Base-by-base conservation (phyloP, 495 filamentous ascomycete genomes). In the Parachaetomium inaequale region DNA sequence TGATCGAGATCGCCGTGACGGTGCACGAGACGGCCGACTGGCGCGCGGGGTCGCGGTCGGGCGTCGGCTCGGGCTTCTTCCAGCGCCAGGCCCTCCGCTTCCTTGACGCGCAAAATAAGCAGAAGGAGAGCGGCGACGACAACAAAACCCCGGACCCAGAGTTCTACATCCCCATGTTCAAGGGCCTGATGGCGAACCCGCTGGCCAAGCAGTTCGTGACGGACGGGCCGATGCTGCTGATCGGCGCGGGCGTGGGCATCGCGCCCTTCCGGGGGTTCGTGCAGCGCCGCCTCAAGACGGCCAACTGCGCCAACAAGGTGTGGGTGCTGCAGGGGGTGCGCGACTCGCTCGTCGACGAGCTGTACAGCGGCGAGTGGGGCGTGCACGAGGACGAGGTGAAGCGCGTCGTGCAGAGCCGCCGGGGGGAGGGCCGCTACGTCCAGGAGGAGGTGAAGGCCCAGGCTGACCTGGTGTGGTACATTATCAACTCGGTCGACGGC, bases 291-390 rank as follows among this genome's bases (percentile, higher is more conserved):
- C 82, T 98, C 56, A 89, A 91, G 80, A 96, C 91, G 54, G 94
- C 95, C 61, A 98, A 95, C 76, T 97, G 94, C 73, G 93, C 92
- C 51, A 98, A 98, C 79, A 98, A 98, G 76, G 94, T 98, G 66
- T 98, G 94, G 94, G 93, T 98, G 52, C 84, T 98, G 45, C 94
- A 98, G 75, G 94, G 94, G n/a, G 84, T 98, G 31, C 88, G 94
- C 3, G 94, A 98, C 74, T 89, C 88, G 14, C 80, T 93, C 1
- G 83, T 98, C 28, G 94, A 98, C 67, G 94, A 98, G 78, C 81
- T 98, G 14, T 98, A 98, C 77, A 88, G 85, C 43, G 94, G 94
- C 62, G 94, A 98, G 71, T 96, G 95, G 87, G 94, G 94, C 62
- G 91, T 94, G 8, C 87, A 96, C 61, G 94, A 98, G 73, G 84